phyloP scores from a whole-genome alignment of 306 rosid species.

The Castanopsis chinensis region DNA sequence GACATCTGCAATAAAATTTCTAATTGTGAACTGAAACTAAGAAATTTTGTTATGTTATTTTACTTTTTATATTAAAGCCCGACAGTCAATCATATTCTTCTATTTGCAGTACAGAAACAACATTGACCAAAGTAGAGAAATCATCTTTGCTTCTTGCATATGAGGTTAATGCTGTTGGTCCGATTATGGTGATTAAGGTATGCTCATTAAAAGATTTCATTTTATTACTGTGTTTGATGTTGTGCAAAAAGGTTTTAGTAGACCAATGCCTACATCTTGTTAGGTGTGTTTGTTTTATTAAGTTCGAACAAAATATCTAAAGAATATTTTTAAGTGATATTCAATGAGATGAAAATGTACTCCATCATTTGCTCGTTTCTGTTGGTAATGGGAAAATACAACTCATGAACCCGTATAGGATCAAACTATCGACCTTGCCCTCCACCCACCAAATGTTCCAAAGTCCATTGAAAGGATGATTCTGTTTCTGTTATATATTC shows the following conservation, averaged over 20 bases:
- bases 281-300: neutral
- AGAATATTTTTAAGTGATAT: neutral
- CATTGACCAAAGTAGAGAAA: slow-evolving; percentile 78
- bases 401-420: neutral
- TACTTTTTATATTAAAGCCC: neutral
- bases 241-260: neutral
- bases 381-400: neutral
- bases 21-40: neutral
- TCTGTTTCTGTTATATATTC: too few species aligned
- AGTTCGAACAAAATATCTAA: neutral
- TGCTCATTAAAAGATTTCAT: slow-evolving; percentile 11
- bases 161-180: slow-evolving; percentile 92
- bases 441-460: neutral
- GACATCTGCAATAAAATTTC: neutral
- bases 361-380: neutral
- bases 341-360: neutral
- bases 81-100: slow-evolving; percentile 21
- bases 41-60: neutral
- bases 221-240: neutral
- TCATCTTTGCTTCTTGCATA: slow-evolving; percentile 76
- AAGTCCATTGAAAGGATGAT: neutral
- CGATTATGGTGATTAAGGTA: slow-evolving; percentile 92
- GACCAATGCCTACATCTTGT: neutral
- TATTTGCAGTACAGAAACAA: slow-evolving; percentile 69
- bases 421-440: neutral